Percentiles rank a stretch among this genome's conserved stretches.
Evolutionary conservation across 768 basidiomycete genomes (phyloP).

Genomic region (Leucogyrophana mollusca): DNA sequence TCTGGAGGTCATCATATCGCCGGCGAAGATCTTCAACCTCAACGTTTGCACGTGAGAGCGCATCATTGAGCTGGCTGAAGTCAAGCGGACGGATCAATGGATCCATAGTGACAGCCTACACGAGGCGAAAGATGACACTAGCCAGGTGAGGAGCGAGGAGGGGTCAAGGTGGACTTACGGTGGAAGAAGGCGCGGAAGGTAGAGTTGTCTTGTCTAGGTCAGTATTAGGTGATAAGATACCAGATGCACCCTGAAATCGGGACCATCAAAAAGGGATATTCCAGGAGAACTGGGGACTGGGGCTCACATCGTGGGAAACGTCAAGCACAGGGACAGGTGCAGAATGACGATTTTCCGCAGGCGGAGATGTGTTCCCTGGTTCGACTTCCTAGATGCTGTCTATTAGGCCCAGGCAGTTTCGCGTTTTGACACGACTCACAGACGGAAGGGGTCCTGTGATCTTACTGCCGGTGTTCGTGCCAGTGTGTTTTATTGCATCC

Average conservation of each 20-base stretch:
- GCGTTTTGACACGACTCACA: neutral
- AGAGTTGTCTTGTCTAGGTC: neutral
- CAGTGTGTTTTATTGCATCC: no score
- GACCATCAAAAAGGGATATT: no score
- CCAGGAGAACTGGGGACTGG: no score
- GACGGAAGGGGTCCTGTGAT: neutral
- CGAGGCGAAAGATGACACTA: no score
- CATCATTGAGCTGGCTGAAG: conserved; percentile 23
- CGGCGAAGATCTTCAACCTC: conserved; percentile 24
- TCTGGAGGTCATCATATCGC: conserved; percentile 23
- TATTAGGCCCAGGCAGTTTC: neutral
- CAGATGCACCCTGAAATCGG: no score
- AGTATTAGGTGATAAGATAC: neutral
- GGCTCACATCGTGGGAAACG: no score
- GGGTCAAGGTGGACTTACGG: no score
- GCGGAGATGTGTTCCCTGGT: neutral
- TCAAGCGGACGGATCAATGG: conserved; percentile 13
- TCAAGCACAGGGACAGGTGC: no score
- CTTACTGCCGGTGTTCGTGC: neutral
- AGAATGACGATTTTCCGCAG: no score
- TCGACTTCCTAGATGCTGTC: no score
- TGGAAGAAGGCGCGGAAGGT: neutral
- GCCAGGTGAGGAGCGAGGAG: no score
- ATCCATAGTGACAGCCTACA: no score
- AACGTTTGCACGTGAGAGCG: conserved; percentile 18